Conservation (phyloP, 495 filamentous ascomycete genomes). For the Penicillium herquei region DNA sequence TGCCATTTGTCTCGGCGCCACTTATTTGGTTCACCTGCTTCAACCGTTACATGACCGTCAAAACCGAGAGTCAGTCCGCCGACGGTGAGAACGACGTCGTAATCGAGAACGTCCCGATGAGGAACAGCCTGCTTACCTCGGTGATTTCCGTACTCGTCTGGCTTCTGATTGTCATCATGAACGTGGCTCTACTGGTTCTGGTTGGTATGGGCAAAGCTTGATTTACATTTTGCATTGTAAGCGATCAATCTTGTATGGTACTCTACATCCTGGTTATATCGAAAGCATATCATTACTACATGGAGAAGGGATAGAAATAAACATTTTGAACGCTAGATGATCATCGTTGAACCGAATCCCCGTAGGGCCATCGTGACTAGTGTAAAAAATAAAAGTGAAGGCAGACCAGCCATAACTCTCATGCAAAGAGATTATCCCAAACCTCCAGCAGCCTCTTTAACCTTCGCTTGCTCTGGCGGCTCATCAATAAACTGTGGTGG, state of each 20-base stretch:
- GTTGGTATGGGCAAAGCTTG: conserved; percentile 55
- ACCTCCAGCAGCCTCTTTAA: conserved; percentile 65
- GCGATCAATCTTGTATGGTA: neutral
- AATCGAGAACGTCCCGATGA: conserved; percentile 46
- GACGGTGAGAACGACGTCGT: conserved; percentile 23
- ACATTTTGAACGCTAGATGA: conserved; percentile 5
- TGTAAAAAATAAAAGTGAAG: neutral
- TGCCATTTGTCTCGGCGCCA: conserved; percentile 80
- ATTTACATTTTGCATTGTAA: conserved; percentile 2
- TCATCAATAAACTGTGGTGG: conserved; percentile 89
- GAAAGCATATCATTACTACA: neutral
- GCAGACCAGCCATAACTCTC: no score
- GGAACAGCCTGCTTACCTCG: conserved; percentile 59
- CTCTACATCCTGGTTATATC: neutral
- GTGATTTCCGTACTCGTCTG: conserved; percentile 59
- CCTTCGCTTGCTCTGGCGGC: conserved; percentile 65
- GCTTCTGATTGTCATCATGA: conserved; percentile 70
- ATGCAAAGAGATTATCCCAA: conserved; percentile 25
- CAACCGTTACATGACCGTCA: conserved; percentile 77
- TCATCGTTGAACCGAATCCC: neutral
- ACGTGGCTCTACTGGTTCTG: conserved; percentile 68
- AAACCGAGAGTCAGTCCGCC: conserved; percentile 23
- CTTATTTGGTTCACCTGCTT: conserved; percentile 85
- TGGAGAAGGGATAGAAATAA: neutral
- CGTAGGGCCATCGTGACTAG: neutral